phyloP scores from a whole-genome alignment of 495 filamentous ascomycete genomes.

The Aspergillus asperescens region DNA sequence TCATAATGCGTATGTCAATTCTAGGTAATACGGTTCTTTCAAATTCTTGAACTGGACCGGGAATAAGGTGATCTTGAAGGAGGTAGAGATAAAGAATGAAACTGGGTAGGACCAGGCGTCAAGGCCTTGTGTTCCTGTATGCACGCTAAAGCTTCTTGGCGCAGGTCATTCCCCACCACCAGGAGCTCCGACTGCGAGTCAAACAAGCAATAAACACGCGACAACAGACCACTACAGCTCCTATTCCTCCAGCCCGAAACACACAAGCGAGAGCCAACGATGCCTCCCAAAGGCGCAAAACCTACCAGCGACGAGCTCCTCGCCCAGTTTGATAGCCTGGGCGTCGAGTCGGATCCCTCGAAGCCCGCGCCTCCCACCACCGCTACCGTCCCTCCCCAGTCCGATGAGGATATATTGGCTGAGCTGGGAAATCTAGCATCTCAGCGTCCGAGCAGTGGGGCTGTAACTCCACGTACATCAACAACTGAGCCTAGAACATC shows the following conservation, averaged over 20 bases:
- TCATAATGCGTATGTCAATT: too few species aligned
- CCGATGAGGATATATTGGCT: slow-evolving; percentile 66
- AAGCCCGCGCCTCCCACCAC: slow-evolving; percentile 36
- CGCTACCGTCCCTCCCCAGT: slow-evolving; percentile 41
- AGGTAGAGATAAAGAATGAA: neutral
- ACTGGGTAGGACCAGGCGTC: neutral
- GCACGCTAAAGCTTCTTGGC: slow-evolving; percentile 22
- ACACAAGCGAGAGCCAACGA: slow-evolving; percentile 17
- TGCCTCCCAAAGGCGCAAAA: slow-evolving; percentile 48
- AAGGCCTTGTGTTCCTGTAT: neutral
- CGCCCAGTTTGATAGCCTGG: slow-evolving; percentile 74
- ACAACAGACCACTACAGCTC: slow-evolving; percentile 3
- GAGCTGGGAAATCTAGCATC: slow-evolving; percentile 77
- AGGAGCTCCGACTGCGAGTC: slow-evolving; percentile 13
- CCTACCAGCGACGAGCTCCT: slow-evolving; percentile 74
- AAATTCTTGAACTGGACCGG: too few species aligned
- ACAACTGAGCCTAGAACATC: slow-evolving; percentile 46
- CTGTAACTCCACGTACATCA: slow-evolving; percentile 76
- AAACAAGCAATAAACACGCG: neutral
- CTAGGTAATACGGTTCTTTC: too few species aligned
- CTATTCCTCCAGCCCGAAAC: neutral
- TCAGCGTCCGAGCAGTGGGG: slow-evolving; percentile 61
- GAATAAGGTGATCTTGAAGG: too few species aligned
- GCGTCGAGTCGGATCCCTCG: slow-evolving; percentile 41
- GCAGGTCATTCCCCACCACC: slow-evolving; percentile 26